Base-by-base conservation (phyloP, 2,329 filamentous ascomycete genomes). In the Talaromyces sp. region DNA sequence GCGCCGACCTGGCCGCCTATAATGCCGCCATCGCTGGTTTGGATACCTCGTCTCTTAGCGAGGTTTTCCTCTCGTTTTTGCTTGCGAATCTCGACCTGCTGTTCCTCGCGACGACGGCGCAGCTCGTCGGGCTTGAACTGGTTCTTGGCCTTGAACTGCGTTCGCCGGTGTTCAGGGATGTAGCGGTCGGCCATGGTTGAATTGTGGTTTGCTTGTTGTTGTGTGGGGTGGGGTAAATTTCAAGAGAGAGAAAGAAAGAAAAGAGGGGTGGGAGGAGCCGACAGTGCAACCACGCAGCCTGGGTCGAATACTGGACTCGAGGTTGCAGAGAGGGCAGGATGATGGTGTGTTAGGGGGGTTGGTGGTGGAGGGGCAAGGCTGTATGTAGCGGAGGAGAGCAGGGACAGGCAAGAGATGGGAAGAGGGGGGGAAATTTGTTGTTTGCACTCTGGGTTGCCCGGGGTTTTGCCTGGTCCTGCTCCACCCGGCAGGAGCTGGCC, bases 41-140 rank as follows among this genome's bases (percentile, higher is more conserved):
- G 87, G 71, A 97, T 96, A 74, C 94, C 94, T 83, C 94, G 88
- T 79, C 94, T 86, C 87, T 99, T 99, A 78, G 94, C 94, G 75
- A 99, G 81, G 81, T 97, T 97, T 83, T 99, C 94, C 81, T 99
- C 94, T 75, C 94, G 88, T 87, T 97, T 97, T 66, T 92, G 91
- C 82, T 96, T 96, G 76, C 94, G 89, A 74, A 99, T 99, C 82
- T 99, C 94, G 67, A 99, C 94, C 81, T 97, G 94, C 79, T 97
- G 92, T 81, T 99, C 94, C 78, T 99, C 94, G 75, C 94, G 94
- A 75, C 94, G 94, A 73, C 94, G 92, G 76, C 94, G 91, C 67
- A 99, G 88, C 83, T 99, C 94, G 77, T 99, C 94, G 71, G 93
- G 93, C 87, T 97, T 97, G 85, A 99, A 97, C 73, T 91, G 91